These are phyloP conservation scores for Rhododendron molle DNA, from an alignment of 148 eudicot species.

Conservation along the genomic window DNA sequence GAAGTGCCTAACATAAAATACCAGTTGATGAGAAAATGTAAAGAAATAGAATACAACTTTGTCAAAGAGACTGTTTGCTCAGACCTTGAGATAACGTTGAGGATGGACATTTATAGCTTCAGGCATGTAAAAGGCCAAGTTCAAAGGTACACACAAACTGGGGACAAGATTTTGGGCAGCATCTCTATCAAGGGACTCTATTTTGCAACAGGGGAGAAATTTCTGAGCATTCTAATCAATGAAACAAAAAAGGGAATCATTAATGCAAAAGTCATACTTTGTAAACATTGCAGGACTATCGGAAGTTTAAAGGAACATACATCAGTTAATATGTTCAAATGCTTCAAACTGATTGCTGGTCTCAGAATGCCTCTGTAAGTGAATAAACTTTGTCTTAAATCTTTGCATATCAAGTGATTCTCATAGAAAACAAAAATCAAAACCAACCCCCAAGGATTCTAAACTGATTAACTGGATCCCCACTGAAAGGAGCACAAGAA, in stretches of 20 bases:
- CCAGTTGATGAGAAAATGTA: background rate
- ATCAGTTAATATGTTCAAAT: constrained; percentile 55
- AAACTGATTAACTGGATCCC: background rate
- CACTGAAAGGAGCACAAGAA: background rate
- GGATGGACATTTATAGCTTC: constrained; percentile 81
- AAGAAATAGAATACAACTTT: constrained; percentile 5
- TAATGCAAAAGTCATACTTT: background rate
- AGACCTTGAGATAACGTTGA: constrained; percentile 73
- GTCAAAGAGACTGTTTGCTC: constrained; percentile 4
- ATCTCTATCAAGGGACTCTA: constrained; percentile 50
- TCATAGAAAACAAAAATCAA: background rate
- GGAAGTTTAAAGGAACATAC: constrained; percentile 34
- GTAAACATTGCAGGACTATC: background rate
- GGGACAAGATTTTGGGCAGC: constrained; percentile 73
- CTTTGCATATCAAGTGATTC: background rate
- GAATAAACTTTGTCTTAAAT: constrained; percentile 8
- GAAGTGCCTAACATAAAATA: constrained; percentile 52
- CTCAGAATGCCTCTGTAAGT: constrained; percentile 80
- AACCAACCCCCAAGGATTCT: background rate
- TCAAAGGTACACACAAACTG: constrained; percentile 51
- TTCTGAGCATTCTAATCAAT: constrained; percentile 69
- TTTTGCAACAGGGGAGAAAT: constrained; percentile 64
- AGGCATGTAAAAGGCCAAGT: constrained; percentile 87
- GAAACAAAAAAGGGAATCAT: constrained; percentile 10
- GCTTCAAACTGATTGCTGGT: constrained; percentile 68